Conservation (phyloP, 345 rosid species). For the Lagerstroemia speciosa region DNA sequence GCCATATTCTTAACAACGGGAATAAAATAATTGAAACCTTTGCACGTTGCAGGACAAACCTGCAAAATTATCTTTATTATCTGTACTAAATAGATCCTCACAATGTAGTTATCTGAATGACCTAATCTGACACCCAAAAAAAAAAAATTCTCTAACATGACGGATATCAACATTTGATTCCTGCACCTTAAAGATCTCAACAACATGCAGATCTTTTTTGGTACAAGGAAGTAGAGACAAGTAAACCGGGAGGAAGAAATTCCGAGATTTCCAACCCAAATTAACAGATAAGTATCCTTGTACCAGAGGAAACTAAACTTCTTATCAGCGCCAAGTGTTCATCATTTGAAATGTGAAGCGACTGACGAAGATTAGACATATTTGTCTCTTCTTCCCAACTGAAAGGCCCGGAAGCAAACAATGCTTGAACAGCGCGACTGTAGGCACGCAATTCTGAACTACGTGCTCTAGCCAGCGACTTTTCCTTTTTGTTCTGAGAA, state of each 20-base stretch:
- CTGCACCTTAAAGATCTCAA: background rate
- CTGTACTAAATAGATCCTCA: background rate
- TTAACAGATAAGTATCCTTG: conserved; percentile 15
- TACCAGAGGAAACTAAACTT: conserved; percentile 21
- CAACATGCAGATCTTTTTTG: background rate
- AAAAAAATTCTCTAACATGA: background rate
- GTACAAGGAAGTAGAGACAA: background rate
- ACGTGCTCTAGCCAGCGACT: conserved; percentile 7
- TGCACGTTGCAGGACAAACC: background rate
- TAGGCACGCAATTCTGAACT: conserved; percentile 5
- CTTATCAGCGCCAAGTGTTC: conserved; percentile 27
- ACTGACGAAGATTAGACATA: conserved; percentile 16
- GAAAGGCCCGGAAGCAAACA: conserved; percentile 26
- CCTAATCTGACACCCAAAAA: background rate
- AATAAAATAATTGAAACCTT: background rate
- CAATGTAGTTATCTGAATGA: background rate
- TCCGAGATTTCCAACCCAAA: background rate
- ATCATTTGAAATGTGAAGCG: conserved; percentile 26
- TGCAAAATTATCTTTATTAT: background rate
- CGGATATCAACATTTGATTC: background rate
- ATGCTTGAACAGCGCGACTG: conserved; percentile 7
- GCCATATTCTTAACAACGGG: background rate
- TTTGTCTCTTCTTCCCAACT: conserved; percentile 29
- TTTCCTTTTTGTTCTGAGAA: conserved; percentile 1
- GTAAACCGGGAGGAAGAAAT: background rate